These are phyloP conservation scores for Borovskyia barvae DNA, from an alignment of 208 protist genomes.

Conservation along the genomic window DNA sequence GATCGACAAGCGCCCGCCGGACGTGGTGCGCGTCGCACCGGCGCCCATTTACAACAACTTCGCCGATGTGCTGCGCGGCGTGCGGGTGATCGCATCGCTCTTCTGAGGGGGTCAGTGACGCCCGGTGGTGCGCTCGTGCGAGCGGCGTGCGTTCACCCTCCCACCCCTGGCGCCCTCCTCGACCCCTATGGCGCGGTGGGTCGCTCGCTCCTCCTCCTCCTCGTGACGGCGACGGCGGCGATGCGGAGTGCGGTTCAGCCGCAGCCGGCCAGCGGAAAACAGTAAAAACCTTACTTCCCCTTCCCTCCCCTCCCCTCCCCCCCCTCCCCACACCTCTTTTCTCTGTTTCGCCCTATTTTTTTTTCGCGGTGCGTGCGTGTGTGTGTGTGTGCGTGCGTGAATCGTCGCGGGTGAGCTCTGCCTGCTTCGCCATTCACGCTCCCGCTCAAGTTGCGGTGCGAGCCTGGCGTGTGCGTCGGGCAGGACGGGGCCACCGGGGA, in stretches of 20 bases:
- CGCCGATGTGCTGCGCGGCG: slow-evolving; percentile 73
- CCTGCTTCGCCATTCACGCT: not conserved
- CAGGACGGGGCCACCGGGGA: too few relatives aligned
- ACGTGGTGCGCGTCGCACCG: slow-evolving; percentile 76
- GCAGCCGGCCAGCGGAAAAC: too few relatives aligned
- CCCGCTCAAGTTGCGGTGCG: not conserved
- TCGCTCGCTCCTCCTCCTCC: too few relatives aligned
- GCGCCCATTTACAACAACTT: slow-evolving; percentile 94
- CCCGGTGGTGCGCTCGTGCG: too few relatives aligned
- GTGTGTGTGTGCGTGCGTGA: not conserved
- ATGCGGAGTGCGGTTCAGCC: too few relatives aligned
- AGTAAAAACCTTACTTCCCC: too few relatives aligned
- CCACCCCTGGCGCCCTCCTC: too few relatives aligned
- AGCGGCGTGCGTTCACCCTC: too few relatives aligned
- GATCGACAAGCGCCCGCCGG: slow-evolving; percentile 49
- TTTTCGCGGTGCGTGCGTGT: not conserved
- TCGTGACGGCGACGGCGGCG: too few relatives aligned
- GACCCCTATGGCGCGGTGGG: too few relatives aligned
- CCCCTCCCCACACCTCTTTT: not conserved
- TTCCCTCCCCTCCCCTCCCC: not conserved
- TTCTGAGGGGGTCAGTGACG: too few relatives aligned
- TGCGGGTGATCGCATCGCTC: slow-evolving; percentile 41
- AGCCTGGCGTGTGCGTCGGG: too few relatives aligned
- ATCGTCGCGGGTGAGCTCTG: not conserved
- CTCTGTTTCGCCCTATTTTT: not conserved